Evolutionary conservation across 345 rosid species (phyloP), one percentile per base, ranked within the genome.

Genomic region (Corchorus olitorius): DNA sequence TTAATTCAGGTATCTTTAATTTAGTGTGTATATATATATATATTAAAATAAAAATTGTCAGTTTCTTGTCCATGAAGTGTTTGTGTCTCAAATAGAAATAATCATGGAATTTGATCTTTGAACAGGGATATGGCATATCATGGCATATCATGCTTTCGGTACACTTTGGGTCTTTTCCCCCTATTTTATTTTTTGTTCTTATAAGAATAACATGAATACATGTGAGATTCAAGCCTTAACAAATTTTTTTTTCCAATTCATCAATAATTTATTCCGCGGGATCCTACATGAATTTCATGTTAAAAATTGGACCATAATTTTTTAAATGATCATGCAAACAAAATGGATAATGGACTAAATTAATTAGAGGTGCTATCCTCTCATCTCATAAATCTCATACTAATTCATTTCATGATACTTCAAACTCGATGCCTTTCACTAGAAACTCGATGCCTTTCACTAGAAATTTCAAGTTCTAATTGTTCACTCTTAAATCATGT

Each of bases 41-140:
- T 27, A 27, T 27, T 27, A 27, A 27, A 27, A 27, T 27, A 27
- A 27, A 27, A 27, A 27, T 27, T 41, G 50, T 10, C 22, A 45
- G 17, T 19, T 66, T 66, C 39, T 45, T 45, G 48, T 45, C 48
- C 48, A 45, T 9, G 6, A 45, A 9, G 48, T 45, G 9, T 45
- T 39, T 39, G 43, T 37, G 68, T 63, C n/a, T 52, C 39, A 0
- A 39, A 4, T 39, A 4, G 5, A 39, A 13, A 39, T 41, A 63
- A 60, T 63, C n/a, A 68, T 27, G 41, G 22, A 49, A 49, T 49
- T 68, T 49, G 72, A 68, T 49, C 22, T 68, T 70, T 37, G 62
- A 46, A 54, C 62, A 70, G 16, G 74, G 35, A 17, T n/a, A 70
- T 70, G 62, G 74, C 74, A 52, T 37, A 54, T 35, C n/a, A 70